Base-by-base conservation (phyloP, 1,284 basidiomycete species). In the Clitocybe nebularis region DNA sequence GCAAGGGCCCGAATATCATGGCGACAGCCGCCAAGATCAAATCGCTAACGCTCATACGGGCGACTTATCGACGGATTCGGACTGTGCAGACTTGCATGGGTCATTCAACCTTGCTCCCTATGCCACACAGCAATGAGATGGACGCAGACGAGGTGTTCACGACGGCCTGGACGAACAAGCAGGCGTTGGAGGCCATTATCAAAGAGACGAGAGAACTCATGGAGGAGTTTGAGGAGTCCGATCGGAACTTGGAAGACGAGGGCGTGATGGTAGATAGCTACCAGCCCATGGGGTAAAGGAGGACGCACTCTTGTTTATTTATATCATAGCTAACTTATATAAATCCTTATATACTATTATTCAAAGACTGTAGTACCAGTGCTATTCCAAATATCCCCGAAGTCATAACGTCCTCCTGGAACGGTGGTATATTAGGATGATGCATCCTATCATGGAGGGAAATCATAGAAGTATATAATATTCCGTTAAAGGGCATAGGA, bases 41-140 rank as follows among this genome's bases (percentile, higher is more conserved):
- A 39, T 79, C 76, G 2, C 46, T 69, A 3, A 54, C 64, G 14
- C 71, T 84, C 0, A 66, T 76, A 13, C 65, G 66, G 25, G 69
- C 64, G 39, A 84, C 80, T 17, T 81, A 81, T 53, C 66, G 68
- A 14, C 64, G 79, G 23, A 73, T 86, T 10, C 67, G 82, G n/a
- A 56, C 72, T 1, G 77, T 83, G 19, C 82, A 85, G 60, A 66
- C 64, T 8, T 71, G 68, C 44, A 71, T 83, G 67, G 83, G 84
- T 1, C 85, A 84, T 55, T 66, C 72, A 17, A 54, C 63, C 1
- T 62, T 83, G 20, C 60, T 83, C 17, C 76, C 77, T 4, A 46
- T 74, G 33, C 72, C 69, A 1, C 52, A 57, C 10, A 57, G 55
- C 32, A 60, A 63, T 10, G 49, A 54, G 5, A 54, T 59, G 4